Evolutionary conservation across 2,329 filamentous ascomycete genomes (phyloP).

Genomic region (Neophaeococcomyces mojaviensis): DNA sequence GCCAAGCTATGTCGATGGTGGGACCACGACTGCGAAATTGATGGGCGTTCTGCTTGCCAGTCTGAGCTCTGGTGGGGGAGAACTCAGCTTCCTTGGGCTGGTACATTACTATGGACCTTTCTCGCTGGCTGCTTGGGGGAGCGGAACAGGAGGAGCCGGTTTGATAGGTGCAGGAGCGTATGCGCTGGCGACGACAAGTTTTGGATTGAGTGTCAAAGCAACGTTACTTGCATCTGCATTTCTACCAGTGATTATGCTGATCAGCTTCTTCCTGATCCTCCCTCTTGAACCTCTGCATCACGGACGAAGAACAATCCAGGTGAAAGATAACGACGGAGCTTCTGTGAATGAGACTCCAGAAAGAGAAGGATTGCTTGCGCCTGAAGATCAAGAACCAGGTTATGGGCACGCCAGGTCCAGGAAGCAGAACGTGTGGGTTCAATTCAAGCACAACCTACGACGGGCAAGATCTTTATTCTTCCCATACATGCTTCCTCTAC

Average conservation of each 20-base stretch:
- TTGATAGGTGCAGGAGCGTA: conserved; percentile 82
- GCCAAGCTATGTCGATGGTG: conserved; percentile 50
- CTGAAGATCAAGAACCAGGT: conserved; percentile 19
- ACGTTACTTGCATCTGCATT: conserved; percentile 73
- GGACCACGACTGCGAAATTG: conserved; percentile 66
- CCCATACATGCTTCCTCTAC: conserved; percentile 77
- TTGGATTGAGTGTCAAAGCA: conserved; percentile 64
- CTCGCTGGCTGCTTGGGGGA: conserved; percentile 84
- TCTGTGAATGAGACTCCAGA: conserved; percentile 21
- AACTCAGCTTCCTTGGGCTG: conserved; percentile 81
- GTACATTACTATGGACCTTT: conserved; percentile 89
- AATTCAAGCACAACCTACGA: conserved; percentile 48
- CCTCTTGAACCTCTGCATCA: conserved; percentile 59
- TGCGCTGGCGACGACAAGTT: conserved; percentile 72
- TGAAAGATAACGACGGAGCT: conserved; percentile 32
- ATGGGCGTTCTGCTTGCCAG: conserved; percentile 78
- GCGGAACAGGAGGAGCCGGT: conserved; percentile 83
- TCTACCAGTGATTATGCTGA: conserved; percentile 70
- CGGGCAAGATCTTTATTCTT: conserved; percentile 65
- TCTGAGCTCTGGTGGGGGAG: conserved; percentile 76
- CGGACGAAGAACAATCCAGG: conserved; percentile 37
- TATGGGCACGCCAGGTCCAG: conserved; percentile 8
- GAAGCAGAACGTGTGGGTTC: conserved; percentile 25
- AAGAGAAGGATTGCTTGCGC: conserved; percentile 27
- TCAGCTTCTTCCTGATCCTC: conserved; percentile 77